Evolutionary conservation across 2,329 filamentous ascomycete genomes (phyloP), one percentile per base, ranked within the genome.

Genomic region (Aspergillus piperis): DNA sequence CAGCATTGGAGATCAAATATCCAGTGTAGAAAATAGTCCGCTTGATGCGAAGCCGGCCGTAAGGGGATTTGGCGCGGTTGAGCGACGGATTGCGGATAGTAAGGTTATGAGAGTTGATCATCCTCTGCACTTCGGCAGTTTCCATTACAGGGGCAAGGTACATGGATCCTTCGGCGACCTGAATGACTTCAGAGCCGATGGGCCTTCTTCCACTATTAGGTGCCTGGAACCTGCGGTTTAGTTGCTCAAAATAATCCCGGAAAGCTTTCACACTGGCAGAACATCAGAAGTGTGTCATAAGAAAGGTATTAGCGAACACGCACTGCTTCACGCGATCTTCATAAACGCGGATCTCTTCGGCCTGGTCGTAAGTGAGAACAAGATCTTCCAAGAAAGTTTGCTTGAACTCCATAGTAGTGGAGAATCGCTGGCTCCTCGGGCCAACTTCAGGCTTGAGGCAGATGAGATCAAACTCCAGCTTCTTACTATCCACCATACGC

Each of bases 1-100:
- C 91, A 25, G 85, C 81, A 51, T 86, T 82, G 42, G 83, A 83
- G 65, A 99, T 88, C 76, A 96, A 86, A 77, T 99, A 98, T 53
- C 91, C 92, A 1, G 95, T 97, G 77, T 94, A 97, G 76, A 92
- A 92, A 53, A 96, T 89, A 1, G 88, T 91, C 73, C 93, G 93
- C 75, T 91, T 92, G 73, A 99, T 91, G 67, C 86, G 83, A 62
- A 95, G 82, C 49, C 78, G 76, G 36, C 80, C 77, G 50, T 77
- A 76, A 8, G 73, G 72, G 1, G 81, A 80, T 42, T 79, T 81
- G 8, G 74, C 72, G 19, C 66, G 64, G 54, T 75, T 77, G 17
- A 71, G 65, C 3, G 66, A 65, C 17, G 73, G 67, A 58, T 73
- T 70, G 44, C 69, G 74, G 23, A 70, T 61, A 15, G 68, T 62